These are phyloP conservation scores for Tuber borchii DNA, from an alignment of 495 filamentous ascomycete species.

Conservation along the genomic window DNA sequence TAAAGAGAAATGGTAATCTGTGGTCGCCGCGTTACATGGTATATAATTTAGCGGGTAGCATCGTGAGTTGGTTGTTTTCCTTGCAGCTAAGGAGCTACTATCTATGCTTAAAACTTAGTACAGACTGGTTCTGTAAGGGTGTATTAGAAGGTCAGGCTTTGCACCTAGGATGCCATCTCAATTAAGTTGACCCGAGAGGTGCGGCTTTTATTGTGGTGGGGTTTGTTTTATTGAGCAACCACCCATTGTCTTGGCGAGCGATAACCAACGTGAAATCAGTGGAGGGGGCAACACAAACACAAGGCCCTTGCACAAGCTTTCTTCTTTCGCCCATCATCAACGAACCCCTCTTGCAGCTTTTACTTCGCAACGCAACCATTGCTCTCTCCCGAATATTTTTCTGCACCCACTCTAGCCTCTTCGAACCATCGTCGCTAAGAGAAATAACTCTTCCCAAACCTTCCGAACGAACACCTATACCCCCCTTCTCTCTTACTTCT, in stretches of 20 bases:
- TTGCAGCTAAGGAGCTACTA: background rate
- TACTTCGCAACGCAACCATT: constrained; percentile 23
- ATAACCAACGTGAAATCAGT: background rate
- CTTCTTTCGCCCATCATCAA: background rate
- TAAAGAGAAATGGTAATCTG: constrained; percentile 4
- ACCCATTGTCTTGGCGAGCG: background rate
- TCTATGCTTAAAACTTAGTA: background rate
- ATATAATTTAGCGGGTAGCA: background rate
- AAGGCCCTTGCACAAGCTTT: background rate
- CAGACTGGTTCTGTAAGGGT: background rate
- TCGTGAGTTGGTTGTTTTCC: background rate
- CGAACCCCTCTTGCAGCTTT: constrained; percentile 23
- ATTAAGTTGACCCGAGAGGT: background rate
- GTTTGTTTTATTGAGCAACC: background rate
- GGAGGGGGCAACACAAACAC: background rate
- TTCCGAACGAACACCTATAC: background rate
- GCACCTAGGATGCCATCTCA: background rate
- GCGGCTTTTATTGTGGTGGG: background rate
- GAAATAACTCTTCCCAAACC: background rate
- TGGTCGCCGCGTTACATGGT: background rate
- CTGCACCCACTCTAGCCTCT: constrained; percentile 19
- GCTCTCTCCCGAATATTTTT: constrained; percentile 23
- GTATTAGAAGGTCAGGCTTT: background rate
- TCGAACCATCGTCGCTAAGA: background rate
- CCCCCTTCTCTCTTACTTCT: constrained; percentile 13